Base-by-base conservation (phyloP, 305 asterid genomes). In the Plantago coronopus region DNA sequence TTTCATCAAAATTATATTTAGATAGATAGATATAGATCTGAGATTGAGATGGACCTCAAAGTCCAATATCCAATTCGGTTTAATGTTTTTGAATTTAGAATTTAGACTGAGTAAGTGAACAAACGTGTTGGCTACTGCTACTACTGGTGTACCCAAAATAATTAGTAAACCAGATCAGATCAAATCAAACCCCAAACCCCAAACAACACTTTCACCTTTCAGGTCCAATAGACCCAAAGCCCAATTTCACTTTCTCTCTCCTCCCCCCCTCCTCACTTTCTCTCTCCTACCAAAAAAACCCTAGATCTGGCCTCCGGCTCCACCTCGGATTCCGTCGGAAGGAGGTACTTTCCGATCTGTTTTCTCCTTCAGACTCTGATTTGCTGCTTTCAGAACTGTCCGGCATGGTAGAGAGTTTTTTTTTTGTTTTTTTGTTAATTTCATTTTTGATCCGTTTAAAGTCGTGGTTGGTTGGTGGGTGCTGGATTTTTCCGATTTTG, bases 201-300 rank as follows among this genome's bases (percentile, higher is more conserved):
- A 51, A 76, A n/a, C n/a, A n/a, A n/a, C n/a, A n/a, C n/a, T n/a
- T n/a, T n/a, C n/a, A n/a, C n/a, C 46, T 20, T 27, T 53, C 54
- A 48, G 81, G 95, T 84, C 94, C 95, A 89, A 72, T 81, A 69
- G 42, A 58, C 59, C 63, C 55, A 67, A 81, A 85, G 94, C 89
- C 97, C 95, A 86, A 86, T 79, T 76, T 40, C 44, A 29, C 71
- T 58, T 65, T 71, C 77, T 73, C 67, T 46, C 78, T 61, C 74
- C 69, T 42, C 68, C 48, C 74, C 69, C 37, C 68, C 48, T 73
- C 56, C 67, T 34, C 50, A 25, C 57, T 45, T 46, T 54, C 69
- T 56, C 69, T 16, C 75, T 29, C 69, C 67, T 50, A n/a, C n/a
- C 73, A 62, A 7, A 34, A 6, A 70, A 86, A 73, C 85, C 91